Evolutionary conservation across 1,139 yeast species (phyloP), one percentile per base, ranked within the genome.

Genomic region (Wickerhamomyces sp.): DNA sequence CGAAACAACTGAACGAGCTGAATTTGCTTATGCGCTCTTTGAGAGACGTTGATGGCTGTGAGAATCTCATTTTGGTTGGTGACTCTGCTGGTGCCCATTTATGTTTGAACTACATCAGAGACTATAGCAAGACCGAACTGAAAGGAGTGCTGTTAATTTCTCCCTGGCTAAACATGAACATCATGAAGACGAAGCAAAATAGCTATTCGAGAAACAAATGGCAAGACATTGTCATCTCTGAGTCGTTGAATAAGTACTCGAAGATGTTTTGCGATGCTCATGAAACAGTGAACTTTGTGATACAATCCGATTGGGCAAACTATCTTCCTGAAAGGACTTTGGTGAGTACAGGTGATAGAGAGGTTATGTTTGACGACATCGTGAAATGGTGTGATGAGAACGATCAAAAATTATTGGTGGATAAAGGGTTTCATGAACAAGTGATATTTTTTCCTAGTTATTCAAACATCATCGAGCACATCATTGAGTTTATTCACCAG

Each of bases 11-110:
- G 28, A 46, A 51, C 36, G 69, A 70, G 46, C 46, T 63, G 4
- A 47, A 61, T 16, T 47, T 52, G 1, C 42, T 59, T 6, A 60
- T 67, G 40, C 42, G 50, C 14, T 49, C 49, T 16, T 50, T 71
- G 31, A 10, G 7, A 8, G 21, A 10, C 7, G 45, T 56, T 13
- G 42, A 55, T 15, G 64, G 66, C 1, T 63, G 58, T 35, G 41
- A 46, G 6, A 58, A 62, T 28, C 56, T 70, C 32, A 56, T 57
- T 17, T 41, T 69, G 5, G 38, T 66, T 28, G 76, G 75, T 7
- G 77, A 70, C 44, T 69, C 75, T 3, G 70, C 71, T 20, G 76
- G 77, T 12, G 70, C 59, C 4, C 69, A 70, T 45, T 50, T 68
- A 44, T 54, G 61, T 7, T 42, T 64, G 14, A 55, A 62, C 5